A percentile compares a stretch with the other conserved stretches of the same genome.
phyloP scores from a whole-genome alignment of 768 basidiomycete genomes.

The Rhizopogon rudus region DNA sequence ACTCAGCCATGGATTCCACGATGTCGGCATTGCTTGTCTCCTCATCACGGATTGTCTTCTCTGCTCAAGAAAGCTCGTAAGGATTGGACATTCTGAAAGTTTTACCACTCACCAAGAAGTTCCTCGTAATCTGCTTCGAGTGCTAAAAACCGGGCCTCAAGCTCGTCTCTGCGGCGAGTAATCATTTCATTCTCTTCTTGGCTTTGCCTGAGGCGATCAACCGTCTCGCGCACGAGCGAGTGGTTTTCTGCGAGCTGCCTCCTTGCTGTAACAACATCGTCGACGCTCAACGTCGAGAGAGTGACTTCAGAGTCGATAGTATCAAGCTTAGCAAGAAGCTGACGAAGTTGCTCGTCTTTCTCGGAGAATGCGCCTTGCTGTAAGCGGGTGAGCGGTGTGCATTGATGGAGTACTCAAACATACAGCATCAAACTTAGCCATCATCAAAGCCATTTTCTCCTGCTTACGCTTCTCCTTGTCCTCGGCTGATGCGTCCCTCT shows the following conservation, averaged over 20 bases:
- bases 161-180: conserved; percentile 74
- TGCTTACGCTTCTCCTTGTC: conserved; percentile 99
- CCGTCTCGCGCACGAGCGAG: conserved; percentile 76
- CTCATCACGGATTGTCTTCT: conserved; percentile 90
- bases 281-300: conserved; percentile 55
- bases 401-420: conserved; percentile 22
- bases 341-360: conserved; percentile 90
- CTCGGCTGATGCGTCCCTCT: conserved; percentile 84
- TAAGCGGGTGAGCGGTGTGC: neutral
- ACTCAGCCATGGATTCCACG: conserved; percentile 80
- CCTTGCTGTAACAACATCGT: conserved; percentile 78
- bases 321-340: conserved; percentile 80
- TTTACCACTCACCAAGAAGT: conserved; percentile 65
- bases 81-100: neutral
- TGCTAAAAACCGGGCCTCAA: conserved; percentile 74
- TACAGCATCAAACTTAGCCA: conserved; percentile 97
- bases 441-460: conserved; percentile 99
- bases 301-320: conserved; percentile 61
- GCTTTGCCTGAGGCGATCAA: conserved; percentile 83
- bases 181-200: conserved; percentile 93
- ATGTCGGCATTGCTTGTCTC: conserved; percentile 81
- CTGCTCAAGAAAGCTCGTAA: conserved; percentile 34
- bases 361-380: conserved; percentile 93
- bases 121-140: conserved; percentile 97
- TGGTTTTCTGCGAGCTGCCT: conserved; percentile 90